Percentiles rank a stretch among this genome's conserved stretches.
These are phyloP conservation scores for Fusarium sublunatum DNA, from an alignment of 2,329 filamentous ascomycete genomes.

Conservation along the genomic window DNA sequence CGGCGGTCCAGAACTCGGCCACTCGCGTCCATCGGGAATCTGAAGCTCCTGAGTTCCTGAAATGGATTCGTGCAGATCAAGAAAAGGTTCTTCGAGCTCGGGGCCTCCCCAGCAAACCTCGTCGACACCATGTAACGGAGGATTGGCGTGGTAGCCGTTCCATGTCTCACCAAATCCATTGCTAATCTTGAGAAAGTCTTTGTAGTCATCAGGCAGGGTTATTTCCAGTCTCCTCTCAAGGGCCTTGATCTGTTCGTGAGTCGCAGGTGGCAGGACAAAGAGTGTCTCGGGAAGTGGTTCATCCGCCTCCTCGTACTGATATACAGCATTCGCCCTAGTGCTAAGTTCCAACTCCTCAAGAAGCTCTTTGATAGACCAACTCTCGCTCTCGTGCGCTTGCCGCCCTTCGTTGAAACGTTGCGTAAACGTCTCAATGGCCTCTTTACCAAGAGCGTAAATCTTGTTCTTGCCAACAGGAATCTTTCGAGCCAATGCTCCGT, in stretches of 20 bases:
- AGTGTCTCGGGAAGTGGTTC: constrained; percentile 25
- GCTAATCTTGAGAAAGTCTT: constrained; percentile 34
- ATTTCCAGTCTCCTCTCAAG: constrained; percentile 24
- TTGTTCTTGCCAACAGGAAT: constrained; percentile 23
- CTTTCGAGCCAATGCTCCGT: constrained; percentile 25
- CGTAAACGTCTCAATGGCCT: constrained; percentile 18
- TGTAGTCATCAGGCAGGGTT: constrained; percentile 30
- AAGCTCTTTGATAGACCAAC: constrained; percentile 19
- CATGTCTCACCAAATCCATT: constrained; percentile 36
- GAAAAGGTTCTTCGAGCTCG: background rate
- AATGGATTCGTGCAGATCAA: constrained; percentile 18
- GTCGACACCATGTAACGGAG: constrained; percentile 14
- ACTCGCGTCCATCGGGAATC: constrained; percentile 1
- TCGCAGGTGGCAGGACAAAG: constrained; percentile 29
- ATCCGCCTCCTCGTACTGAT: constrained; percentile 4
- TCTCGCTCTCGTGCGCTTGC: constrained; percentile 9
- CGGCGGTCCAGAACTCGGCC: constrained; percentile 21
- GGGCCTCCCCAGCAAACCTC: constrained; percentile 21
- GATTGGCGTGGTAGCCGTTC: constrained; percentile 33
- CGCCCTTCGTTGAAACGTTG: constrained; percentile 25
- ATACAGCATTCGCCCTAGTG: constrained; percentile 16
- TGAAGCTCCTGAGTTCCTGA: constrained; percentile 10
- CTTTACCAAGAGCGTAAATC: constrained; percentile 8
- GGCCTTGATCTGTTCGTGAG: constrained; percentile 25
- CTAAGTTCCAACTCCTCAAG: constrained; percentile 19